Conservation (phyloP, 2,329 filamentous ascomycete species). For the Rhynchosporium secalis region DNA sequence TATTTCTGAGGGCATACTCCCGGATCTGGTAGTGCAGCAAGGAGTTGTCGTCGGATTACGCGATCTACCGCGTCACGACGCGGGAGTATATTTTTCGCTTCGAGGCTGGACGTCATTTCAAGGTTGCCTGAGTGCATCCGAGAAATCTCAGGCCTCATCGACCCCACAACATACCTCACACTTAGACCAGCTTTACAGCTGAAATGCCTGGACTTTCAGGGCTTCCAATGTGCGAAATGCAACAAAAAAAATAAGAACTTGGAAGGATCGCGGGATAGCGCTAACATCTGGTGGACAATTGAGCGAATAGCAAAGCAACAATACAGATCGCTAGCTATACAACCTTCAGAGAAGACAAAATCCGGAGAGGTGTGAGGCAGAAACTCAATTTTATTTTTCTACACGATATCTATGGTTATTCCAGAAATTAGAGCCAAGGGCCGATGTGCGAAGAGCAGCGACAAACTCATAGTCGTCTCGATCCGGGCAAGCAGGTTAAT, state of each 20-base stretch:
- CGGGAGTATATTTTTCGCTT: background rate
- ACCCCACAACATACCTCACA: slow-evolving; percentile 9
- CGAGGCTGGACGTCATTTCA: slow-evolving; percentile 10
- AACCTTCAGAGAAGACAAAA: too few species aligned
- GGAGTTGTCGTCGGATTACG: background rate
- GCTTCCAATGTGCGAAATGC: slow-evolving; percentile 20
- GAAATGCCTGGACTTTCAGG: slow-evolving; percentile 18
- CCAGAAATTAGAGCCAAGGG: too few species aligned
- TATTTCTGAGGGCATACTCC: background rate
- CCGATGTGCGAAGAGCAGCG: too few species aligned
- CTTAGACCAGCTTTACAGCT: slow-evolving; percentile 9
- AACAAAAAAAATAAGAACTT: slow-evolving; percentile 18
- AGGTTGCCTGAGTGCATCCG: slow-evolving; percentile 9
- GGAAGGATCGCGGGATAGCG: background rate
- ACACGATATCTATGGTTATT: too few species aligned
- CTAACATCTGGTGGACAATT: background rate
- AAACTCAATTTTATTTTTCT: too few species aligned
- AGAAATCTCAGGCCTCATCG: background rate
- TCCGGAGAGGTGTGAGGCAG: too few species aligned
- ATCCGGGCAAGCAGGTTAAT: too few species aligned
- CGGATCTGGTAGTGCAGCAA: background rate
- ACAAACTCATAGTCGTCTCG: too few species aligned
- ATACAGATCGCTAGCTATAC: too few species aligned
- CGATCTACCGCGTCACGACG: background rate
- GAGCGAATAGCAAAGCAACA: too few species aligned